phyloP scores from a whole-genome alignment of 495 filamentous ascomycete species.

The Ramalina peruviana region DNA sequence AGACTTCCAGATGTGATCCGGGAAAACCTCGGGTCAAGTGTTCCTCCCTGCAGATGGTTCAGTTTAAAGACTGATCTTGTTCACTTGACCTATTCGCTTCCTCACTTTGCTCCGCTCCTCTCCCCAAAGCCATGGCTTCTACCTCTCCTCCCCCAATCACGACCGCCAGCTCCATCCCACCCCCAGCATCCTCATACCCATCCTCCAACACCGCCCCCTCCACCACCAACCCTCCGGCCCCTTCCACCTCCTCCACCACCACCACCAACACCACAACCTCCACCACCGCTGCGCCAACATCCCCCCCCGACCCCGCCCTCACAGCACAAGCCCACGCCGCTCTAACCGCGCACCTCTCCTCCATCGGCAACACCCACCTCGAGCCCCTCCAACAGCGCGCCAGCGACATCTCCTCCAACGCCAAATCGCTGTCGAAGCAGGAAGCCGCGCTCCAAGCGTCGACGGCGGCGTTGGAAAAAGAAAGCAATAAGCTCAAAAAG shows the following conservation, averaged over 20 bases:
- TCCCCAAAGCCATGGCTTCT: too few species aligned
- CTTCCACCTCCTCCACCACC: constrained; percentile 2
- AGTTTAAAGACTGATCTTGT: too few species aligned
- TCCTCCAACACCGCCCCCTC: background rate
- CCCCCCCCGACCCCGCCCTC: constrained; percentile 19
- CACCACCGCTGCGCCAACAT: background rate
- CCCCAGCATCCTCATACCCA: background rate
- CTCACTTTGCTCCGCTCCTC: too few species aligned
- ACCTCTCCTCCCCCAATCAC: too few species aligned
- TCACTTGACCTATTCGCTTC: too few species aligned
- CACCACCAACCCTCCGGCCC: background rate
- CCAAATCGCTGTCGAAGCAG: constrained; percentile 53
- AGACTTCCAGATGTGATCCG: too few species aligned
- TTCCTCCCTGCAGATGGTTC: too few species aligned
- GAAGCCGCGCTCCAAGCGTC: constrained; percentile 52
- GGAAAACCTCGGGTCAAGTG: too few species aligned
- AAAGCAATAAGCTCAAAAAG: constrained; percentile 56
- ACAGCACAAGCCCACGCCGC: constrained; percentile 57
- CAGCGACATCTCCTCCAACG: constrained; percentile 53
- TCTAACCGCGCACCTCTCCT: constrained; percentile 62
- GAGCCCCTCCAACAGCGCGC: constrained; percentile 59
- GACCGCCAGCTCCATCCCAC: too few species aligned
- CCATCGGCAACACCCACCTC: constrained; percentile 51
- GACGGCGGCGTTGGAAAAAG: constrained; percentile 50
- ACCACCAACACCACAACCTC: background rate